Conservation (phyloP, 2,329 filamentous ascomycete genomes). For the Stemphylium lycopersici region DNA sequence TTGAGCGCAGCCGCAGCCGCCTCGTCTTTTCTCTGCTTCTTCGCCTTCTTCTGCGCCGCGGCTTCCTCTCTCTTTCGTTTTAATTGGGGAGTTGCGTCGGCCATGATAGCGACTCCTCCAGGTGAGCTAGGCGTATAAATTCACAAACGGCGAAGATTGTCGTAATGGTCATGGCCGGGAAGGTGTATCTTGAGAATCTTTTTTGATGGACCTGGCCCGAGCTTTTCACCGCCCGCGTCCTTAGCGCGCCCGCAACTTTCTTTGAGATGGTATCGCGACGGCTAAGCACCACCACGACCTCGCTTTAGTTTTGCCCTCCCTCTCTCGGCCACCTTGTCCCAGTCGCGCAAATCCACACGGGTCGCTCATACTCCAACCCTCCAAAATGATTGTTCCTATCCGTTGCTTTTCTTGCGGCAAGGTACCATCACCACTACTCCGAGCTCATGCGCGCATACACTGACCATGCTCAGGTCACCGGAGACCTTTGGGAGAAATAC, state of each 20-base stretch:
- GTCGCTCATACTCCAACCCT: neutral
- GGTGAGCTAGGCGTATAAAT: neutral
- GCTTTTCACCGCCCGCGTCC: conserved; percentile 41
- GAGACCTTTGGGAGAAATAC: conserved; percentile 97
- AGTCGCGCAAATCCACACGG: neutral
- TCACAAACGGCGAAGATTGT: conserved; percentile 4
- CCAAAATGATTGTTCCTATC: conserved; percentile 95
- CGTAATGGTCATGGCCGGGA: conserved; percentile 3
- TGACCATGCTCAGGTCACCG: conserved; percentile 73
- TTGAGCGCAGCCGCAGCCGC: conserved; percentile 16
- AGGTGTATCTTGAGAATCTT: conserved; percentile 21
- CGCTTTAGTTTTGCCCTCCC: conserved; percentile 1
- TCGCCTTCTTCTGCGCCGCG: conserved; percentile 37
- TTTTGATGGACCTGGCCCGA: conserved; percentile 37
- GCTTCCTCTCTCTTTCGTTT: conserved; percentile 41
- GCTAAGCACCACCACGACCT: conserved; percentile 18
- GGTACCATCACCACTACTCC: conserved; percentile 59
- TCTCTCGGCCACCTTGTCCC: neutral
- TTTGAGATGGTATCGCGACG: conserved; percentile 35
- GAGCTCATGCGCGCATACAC: conserved; percentile 24
- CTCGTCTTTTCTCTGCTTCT: conserved; percentile 36
- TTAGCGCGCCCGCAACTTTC: conserved; percentile 42
- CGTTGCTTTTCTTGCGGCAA: conserved; percentile 99
- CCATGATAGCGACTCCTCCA: conserved; percentile 25
- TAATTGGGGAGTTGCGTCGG: conserved; percentile 31